Conservation (phyloP, 805 yeast species). For the Candida anglica region DNA sequence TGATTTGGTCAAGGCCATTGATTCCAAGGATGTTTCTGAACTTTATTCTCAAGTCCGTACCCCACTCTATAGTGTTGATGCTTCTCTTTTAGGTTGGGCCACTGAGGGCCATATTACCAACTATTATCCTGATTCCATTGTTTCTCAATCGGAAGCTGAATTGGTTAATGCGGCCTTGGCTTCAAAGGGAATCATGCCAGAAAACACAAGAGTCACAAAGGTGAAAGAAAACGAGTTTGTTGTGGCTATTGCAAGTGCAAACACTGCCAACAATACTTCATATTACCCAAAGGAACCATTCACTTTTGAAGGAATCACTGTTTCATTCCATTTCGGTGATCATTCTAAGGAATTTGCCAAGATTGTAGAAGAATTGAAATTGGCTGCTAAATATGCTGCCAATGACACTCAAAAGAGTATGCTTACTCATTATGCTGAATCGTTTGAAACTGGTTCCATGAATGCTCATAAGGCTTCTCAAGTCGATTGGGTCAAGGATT, state of each 20-base stretch:
- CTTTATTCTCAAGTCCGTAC: conserved; percentile 41
- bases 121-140: conserved; percentile 55
- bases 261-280: conserved; percentile 40
- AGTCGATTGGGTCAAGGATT: conserved; percentile 81
- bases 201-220: conserved; percentile 75
- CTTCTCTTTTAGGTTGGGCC: conserved; percentile 69
- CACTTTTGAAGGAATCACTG: conserved; percentile 36
- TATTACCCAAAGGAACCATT: conserved; percentile 49
- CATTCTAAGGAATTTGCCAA: conserved; percentile 60
- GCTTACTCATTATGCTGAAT: conserved; percentile 61
- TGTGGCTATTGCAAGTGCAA: conserved; percentile 68
- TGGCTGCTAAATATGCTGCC: conserved; percentile 63
- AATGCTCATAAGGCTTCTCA: conserved; percentile 83
- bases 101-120: conserved; percentile 71
- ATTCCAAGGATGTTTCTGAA: conserved; percentile 26
- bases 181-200: conserved; percentile 62
- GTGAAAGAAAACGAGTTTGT: conserved; percentile 42
- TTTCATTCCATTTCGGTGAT: conserved; percentile 72
- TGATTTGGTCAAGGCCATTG: conserved; percentile 36
- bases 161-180: conserved; percentile 66
- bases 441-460: conserved; percentile 80
- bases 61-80: conserved; percentile 49
- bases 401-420: conserved; percentile 67
- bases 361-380: conserved; percentile 51
- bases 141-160: conserved; percentile 60